These are phyloP conservation scores for Beauveria medogensis DNA, from an alignment of 2,329 filamentous ascomycete genomes.

Conservation along the genomic window DNA sequence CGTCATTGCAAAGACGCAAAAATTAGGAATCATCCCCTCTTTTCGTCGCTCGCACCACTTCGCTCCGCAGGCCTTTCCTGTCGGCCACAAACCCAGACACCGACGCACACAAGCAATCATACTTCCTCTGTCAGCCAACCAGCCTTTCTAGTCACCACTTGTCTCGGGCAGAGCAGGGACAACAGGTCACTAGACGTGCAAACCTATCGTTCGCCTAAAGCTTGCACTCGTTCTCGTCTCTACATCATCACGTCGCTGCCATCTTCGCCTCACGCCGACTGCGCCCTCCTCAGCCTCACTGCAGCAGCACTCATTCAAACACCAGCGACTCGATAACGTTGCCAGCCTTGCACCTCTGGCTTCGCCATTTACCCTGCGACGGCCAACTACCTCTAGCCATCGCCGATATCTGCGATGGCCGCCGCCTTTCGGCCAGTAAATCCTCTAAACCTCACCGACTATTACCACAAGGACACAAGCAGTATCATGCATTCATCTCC, in stretches of 20 bases:
- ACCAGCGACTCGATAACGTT: neutral
- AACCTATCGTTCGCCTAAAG: neutral
- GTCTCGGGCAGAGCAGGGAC: slow-evolving; percentile 3
- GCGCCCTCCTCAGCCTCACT: slow-evolving; percentile 1
- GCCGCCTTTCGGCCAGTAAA: slow-evolving; percentile 42
- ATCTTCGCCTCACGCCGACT: slow-evolving; percentile 1
- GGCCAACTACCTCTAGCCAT: neutral
- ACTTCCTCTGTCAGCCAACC: neutral
- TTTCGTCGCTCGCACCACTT: slow-evolving; percentile 11
- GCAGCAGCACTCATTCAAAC: neutral
- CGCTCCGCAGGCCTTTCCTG: neutral
- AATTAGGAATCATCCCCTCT: neutral
- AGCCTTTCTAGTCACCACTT: slow-evolving; percentile 1
- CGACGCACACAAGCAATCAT: neutral
- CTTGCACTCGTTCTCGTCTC: neutral
- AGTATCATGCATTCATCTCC: slow-evolving; percentile 29
- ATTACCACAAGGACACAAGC: slow-evolving; percentile 17
- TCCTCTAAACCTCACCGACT: slow-evolving; percentile 23
- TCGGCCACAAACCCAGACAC: neutral
- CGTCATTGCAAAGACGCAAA: slow-evolving; percentile 16
- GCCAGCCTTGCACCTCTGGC: neutral
- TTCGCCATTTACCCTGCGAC: neutral
- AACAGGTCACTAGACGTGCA: neutral
- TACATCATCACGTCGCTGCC: slow-evolving; percentile 4
- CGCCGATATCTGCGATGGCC: slow-evolving; percentile 30